Evolutionary conservation across 257 asterid species (phyloP), one percentile per base, ranked within the genome.

Genomic region (Linaria vulgaris): DNA sequence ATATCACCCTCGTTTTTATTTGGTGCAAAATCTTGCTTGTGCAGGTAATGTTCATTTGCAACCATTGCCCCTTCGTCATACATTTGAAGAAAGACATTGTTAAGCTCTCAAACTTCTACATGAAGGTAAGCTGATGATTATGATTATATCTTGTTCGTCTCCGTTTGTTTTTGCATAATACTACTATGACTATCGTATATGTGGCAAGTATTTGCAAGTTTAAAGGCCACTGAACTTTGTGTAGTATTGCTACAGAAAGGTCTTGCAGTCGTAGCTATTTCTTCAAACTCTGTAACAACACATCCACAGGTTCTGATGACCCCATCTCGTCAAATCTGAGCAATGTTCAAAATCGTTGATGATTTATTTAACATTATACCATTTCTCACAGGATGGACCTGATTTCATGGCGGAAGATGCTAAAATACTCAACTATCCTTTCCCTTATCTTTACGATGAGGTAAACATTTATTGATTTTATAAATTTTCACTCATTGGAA

Each of bases 381-480:
- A 46, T 62, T 61, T 23, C 72, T 77, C 72, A 76, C 83, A 91
- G 96, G 97, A 88, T 68, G 98, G 98, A 66, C 98, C 98, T 27
- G 85, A 80, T 47, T 85, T 70, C 69, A 88, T 88, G 96, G 94
- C 91, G 0, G 91, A 88, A 75, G 98, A 88, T 1, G 96, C 98
- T 52, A 85, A 76, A 63, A 63, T 74, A 54, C 74, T 81, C 61
- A 80, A 85, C 19, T 88, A 91, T 75, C 94, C 88, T 47, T 88
- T 86, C 75, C 98, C 97, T 0, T 91, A 85, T 79, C 95, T 91
- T 64, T 86, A 79, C 51, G 97, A 91, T 67, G 95, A 88, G 92
- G 96, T 86, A 67, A 34, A 71, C 64, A 31, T 50, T 63, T 25
- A 15, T 27, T 31, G 34, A 27, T 27, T 27, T 27, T 27, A 27